Percentiles rank a stretch among this genome's conserved stretches.
Conservation (phyloP, 164 flowering plant species). For the Cinnamomum chago region DNA sequence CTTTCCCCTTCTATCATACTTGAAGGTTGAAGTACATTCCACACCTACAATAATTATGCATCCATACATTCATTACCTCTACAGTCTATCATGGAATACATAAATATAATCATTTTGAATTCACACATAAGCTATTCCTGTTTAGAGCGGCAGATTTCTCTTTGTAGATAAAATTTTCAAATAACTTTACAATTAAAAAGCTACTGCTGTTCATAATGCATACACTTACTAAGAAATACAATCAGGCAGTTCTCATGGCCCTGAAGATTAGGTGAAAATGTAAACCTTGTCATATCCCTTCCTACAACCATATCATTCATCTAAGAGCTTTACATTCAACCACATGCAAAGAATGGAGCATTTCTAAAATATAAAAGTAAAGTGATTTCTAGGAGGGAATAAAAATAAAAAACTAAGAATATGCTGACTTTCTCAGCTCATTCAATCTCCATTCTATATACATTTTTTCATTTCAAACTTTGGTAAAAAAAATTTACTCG, state of each 20-base stretch:
- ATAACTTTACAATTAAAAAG: neutral
- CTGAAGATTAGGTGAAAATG: conserved; percentile 36
- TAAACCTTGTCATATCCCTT: conserved; percentile 82
- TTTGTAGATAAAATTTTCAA: neutral
- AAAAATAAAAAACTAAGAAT: too few relatives aligned
- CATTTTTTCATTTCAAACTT: neutral
- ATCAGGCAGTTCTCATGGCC: neutral
- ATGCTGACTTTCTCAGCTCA: neutral
- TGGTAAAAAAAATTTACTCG: neutral
- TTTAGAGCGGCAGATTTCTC: neutral
- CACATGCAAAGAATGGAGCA: neutral
- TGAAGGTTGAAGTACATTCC: too few relatives aligned
- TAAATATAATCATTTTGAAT: neutral
- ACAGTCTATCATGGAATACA: neutral
- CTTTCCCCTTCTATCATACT: too few relatives aligned
- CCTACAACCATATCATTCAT: conserved; percentile 31
- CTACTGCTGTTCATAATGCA: neutral
- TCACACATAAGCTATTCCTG: neutral
- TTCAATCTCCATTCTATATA: neutral
- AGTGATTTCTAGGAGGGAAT: neutral
- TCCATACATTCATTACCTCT: neutral
- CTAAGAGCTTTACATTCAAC: neutral
- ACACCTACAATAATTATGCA: too few relatives aligned
- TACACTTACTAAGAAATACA: neutral
- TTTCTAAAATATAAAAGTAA: neutral